phyloP scores from a whole-genome alignment of 2,329 filamentous ascomycete genomes.

The Penicillium sp. region DNA sequence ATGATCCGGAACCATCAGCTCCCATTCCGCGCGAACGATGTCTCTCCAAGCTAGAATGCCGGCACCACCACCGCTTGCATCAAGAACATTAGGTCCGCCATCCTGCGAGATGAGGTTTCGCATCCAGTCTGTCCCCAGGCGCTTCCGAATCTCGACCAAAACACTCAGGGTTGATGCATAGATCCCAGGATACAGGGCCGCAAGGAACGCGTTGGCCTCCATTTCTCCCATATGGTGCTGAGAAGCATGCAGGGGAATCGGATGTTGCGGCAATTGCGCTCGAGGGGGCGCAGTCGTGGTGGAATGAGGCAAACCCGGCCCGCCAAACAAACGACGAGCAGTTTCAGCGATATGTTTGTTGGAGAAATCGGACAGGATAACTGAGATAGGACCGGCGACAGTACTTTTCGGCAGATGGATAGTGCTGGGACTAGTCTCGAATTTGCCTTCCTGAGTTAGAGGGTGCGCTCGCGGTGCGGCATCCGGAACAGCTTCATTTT shows the following conservation, averaged over 20 bases:
- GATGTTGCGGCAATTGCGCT: slow-evolving; percentile 49
- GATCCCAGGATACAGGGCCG: slow-evolving; percentile 55
- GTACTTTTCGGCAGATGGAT: slow-evolving; percentile 65
- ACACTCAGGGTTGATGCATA: slow-evolving; percentile 54
- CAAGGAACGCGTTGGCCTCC: slow-evolving; percentile 56
- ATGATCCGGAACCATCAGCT: slow-evolving; percentile 52
- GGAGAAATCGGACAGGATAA: slow-evolving; percentile 61
- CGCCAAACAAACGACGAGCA: slow-evolving; percentile 71
- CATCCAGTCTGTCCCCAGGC: slow-evolving; percentile 55
- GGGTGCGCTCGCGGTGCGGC: slow-evolving; percentile 61
- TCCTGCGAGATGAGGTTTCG: slow-evolving; percentile 51
- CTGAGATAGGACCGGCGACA: slow-evolving; percentile 63
- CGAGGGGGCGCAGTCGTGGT: slow-evolving; percentile 59
- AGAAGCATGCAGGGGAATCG: slow-evolving; percentile 53
- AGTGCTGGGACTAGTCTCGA: slow-evolving; percentile 66
- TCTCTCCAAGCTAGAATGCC: slow-evolving; percentile 61
- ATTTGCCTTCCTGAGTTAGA: slow-evolving; percentile 67
- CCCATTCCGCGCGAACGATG: slow-evolving; percentile 74
- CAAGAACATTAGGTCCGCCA: slow-evolving; percentile 53
- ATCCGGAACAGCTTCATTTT: slow-evolving; percentile 36
- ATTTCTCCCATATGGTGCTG: slow-evolving; percentile 55
- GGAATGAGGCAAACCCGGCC: slow-evolving; percentile 67
- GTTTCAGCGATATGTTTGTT: slow-evolving; percentile 68
- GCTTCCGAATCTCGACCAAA: slow-evolving; percentile 55
- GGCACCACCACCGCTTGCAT: slow-evolving; percentile 58